Evolutionary conservation across 2,329 filamentous ascomycete genomes (phyloP).

Genomic region (Dothideomycetes sp.): DNA sequence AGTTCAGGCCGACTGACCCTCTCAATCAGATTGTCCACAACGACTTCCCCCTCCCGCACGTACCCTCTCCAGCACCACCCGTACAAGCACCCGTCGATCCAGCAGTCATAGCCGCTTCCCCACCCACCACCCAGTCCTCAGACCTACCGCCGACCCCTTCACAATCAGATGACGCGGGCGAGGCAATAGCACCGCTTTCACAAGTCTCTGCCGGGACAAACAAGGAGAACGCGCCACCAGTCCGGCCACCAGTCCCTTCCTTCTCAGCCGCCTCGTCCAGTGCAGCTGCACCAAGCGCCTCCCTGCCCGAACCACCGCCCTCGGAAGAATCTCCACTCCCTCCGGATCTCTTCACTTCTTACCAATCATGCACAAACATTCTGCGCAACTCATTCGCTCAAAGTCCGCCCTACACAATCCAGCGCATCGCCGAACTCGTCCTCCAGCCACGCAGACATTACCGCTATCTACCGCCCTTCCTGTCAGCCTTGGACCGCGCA

Average conservation of each 20-base stretch:
- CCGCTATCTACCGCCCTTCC: conserved; percentile 67
- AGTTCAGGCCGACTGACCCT: no score
- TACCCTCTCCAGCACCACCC: conserved; percentile 33
- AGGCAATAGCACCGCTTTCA: conserved; percentile 6
- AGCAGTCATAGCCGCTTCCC: conserved; percentile 20
- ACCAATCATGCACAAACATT: conserved; percentile 17
- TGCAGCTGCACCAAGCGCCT: conserved; percentile 3
- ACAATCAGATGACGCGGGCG: conserved; percentile 3
- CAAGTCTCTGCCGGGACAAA: conserved; percentile 38
- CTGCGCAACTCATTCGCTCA: conserved; percentile 49
- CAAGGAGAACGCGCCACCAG: conserved; percentile 51
- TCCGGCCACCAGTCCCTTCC: conserved; percentile 27
- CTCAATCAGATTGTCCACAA: conserved; percentile 65
- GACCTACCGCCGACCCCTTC: conserved; percentile 5
- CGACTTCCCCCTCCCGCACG: conserved; percentile 62
- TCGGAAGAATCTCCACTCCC: conserved; percentile 35
- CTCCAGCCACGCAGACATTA: conserved; percentile 70
- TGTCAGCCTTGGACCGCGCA: conserved; percentile 83
- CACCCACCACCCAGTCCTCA: conserved; percentile 17
- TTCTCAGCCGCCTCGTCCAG: conserved; percentile 23
- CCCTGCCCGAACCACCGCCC: neutral
- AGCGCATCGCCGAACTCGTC: conserved; percentile 81
- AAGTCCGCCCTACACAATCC: conserved; percentile 82
- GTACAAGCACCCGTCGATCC: conserved; percentile 27
- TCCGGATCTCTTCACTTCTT: conserved; percentile 49